Conservation (phyloP, 495 filamentous ascomycete genomes). For the Penicillium arizonense region DNA sequence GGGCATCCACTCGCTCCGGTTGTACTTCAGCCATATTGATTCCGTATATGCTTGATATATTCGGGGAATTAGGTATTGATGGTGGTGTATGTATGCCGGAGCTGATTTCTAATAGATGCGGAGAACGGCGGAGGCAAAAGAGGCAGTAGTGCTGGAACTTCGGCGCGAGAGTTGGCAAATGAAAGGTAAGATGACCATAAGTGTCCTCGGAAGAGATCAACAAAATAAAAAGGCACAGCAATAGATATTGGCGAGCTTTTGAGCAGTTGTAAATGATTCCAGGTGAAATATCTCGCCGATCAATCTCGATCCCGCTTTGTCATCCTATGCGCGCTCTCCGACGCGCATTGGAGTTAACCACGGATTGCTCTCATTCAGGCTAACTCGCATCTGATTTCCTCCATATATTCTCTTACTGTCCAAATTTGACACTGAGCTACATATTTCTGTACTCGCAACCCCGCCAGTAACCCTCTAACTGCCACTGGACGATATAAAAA, state of each 20-base stretch:
- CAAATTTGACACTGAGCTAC: neutral
- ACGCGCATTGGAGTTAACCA: neutral
- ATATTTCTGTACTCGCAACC: neutral
- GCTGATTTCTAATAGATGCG: conserved; percentile 27
- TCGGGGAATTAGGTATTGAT: neutral
- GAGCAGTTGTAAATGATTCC: neutral
- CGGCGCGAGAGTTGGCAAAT: neutral
- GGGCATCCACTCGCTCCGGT: conserved; percentile 15
- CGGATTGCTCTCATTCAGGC: no score
- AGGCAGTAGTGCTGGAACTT: neutral
- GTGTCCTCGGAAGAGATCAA: neutral
- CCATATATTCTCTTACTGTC: neutral
- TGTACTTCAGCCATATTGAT: conserved; percentile 18
- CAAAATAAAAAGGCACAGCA: neutral
- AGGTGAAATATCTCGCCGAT: conserved; percentile 1
- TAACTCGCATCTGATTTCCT: neutral
- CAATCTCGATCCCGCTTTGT: conserved; percentile 7
- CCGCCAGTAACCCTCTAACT: neutral
- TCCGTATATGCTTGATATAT: neutral
- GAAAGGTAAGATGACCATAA: neutral
- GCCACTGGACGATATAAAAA: conserved; percentile 7
- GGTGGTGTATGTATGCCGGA: neutral
- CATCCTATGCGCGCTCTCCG: conserved; percentile 3
- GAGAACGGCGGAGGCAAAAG: conserved; percentile 9
- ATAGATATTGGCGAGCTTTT: neutral